Evolutionary conservation across 495 filamentous ascomycete genomes (phyloP).

Genomic region (Alectoria sarmentosa): DNA sequence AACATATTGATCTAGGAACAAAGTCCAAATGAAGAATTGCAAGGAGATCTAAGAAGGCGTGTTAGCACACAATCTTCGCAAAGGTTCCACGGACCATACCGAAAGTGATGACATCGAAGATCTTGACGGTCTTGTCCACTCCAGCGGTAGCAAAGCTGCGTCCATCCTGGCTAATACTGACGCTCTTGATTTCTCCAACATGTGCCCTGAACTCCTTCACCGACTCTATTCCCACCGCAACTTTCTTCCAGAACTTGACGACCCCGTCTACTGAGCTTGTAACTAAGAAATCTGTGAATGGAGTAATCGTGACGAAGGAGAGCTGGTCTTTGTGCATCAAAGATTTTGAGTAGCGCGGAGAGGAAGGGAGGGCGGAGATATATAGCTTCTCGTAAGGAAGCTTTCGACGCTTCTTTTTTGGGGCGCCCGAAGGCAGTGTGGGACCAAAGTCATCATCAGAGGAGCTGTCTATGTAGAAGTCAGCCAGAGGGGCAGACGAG

Average conservation of each 20-base stretch:
- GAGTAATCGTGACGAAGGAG: slow-evolving; percentile 77
- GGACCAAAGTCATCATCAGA: slow-evolving; percentile 95
- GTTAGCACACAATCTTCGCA: slow-evolving; percentile 14
- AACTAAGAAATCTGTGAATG: slow-evolving; percentile 86
- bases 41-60: slow-evolving; percentile 55
- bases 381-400: slow-evolving; percentile 94
- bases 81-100: slow-evolving; percentile 35
- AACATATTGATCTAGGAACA: slow-evolving; percentile 74
- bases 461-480: slow-evolving; percentile 49
- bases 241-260: slow-evolving; percentile 99
- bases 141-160: slow-evolving; percentile 91
- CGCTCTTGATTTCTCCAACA: slow-evolving; percentile 71
- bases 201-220: slow-evolving; percentile 97
- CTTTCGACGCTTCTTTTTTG: slow-evolving; percentile 79
- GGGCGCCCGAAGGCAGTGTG: slow-evolving; percentile 64
- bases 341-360: slow-evolving; percentile 83
- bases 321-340: slow-evolving; percentile 98
- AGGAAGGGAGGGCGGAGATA: slow-evolving; percentile 77
- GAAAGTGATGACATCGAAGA: slow-evolving; percentile 95
- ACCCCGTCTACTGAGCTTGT: slow-evolving; percentile 88
- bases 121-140: slow-evolving; percentile 78
- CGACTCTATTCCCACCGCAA: slow-evolving; percentile 83
- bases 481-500: not conserved
- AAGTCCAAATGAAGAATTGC: slow-evolving; percentile 70
- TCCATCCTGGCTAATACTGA: slow-evolving; percentile 80